Evolutionary conservation across 495 filamentous ascomycete genomes (phyloP).

Genomic region (Neurospora sp.): DNA sequence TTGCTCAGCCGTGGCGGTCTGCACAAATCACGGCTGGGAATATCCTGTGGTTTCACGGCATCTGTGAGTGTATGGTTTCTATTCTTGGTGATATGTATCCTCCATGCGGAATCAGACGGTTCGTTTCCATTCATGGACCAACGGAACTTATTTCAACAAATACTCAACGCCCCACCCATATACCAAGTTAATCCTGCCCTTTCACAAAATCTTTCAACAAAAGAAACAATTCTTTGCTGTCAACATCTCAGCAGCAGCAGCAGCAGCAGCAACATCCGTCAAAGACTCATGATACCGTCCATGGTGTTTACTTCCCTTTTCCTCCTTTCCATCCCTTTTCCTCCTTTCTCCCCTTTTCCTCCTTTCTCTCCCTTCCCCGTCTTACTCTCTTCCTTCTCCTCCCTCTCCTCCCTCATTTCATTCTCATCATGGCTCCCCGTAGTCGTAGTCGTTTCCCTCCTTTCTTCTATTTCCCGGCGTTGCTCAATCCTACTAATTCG

Average conservation of each 20-base stretch:
- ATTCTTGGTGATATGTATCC: too few relatives aligned
- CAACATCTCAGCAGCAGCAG: background rate
- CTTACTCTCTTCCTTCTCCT: background rate
- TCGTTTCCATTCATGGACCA: background rate
- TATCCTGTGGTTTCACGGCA: too few relatives aligned
- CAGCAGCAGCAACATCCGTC: background rate
- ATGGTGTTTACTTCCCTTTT: background rate
- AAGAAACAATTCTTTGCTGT: background rate
- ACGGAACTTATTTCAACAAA: background rate
- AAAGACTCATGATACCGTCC: background rate
- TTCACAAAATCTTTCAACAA: background rate
- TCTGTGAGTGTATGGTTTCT: too few relatives aligned
- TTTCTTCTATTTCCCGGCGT: background rate
- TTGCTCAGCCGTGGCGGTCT: too few relatives aligned
- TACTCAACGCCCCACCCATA: background rate
- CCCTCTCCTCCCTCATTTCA: background rate
- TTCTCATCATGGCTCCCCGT: background rate
- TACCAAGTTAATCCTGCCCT: background rate
- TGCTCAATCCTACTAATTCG: background rate
- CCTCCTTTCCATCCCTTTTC: background rate
- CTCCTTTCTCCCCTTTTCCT: background rate
- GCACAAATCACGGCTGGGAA: too few relatives aligned
- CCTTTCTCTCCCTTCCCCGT: background rate
- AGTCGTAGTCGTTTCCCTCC: background rate
- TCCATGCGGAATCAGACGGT: too few relatives aligned